Percentiles rank a stretch among this genome's conserved stretches.
Conservation (phyloP, 306 rosid genomes). For the Luffa acutangula region DNA sequence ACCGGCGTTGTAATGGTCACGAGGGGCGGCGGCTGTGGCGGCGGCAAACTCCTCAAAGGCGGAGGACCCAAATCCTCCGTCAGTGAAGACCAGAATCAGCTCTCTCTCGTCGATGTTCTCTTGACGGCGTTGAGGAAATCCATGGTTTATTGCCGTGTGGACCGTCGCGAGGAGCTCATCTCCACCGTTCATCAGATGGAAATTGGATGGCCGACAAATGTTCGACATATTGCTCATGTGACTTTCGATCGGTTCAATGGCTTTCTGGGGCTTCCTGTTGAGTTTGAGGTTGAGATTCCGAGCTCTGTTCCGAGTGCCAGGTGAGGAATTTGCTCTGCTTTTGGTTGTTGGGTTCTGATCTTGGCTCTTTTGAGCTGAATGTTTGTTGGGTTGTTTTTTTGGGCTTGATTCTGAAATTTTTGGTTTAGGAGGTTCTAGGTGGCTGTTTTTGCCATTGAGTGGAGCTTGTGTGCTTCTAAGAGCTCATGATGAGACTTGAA, state of each 20-base stretch:
- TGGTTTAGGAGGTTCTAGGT: background rate
- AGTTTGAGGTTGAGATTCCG: conserved; percentile 74
- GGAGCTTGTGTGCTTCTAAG: background rate
- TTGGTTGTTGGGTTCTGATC: background rate
- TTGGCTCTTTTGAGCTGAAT: background rate
- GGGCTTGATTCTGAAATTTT: background rate
- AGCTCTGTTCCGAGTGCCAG: conserved; percentile 95
- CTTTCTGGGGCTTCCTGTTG: conserved; percentile 80
- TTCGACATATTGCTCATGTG: conserved; percentile 72
- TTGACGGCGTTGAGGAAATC: conserved; percentile 73
- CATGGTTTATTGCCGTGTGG: conserved; percentile 73
- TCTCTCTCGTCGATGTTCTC: conserved; percentile 42
- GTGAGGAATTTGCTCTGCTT: conserved; percentile 14
- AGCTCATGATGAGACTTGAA: background rate
- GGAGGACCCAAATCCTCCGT: conserved; percentile 13
- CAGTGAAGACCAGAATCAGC: conserved; percentile 52
- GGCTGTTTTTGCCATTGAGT: background rate
- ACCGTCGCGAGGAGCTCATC: conserved; percentile 51
- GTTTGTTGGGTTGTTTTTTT: background rate
- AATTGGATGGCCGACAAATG: conserved; percentile 91
- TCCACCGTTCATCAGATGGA: conserved; percentile 64
- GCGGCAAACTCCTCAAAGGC: conserved; percentile 15
- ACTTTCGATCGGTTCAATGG: conserved; percentile 94
- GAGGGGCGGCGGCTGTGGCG: conserved; percentile 60
- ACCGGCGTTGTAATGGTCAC: conserved; percentile 66